These are phyloP conservation scores for Aphanomyces invadans DNA, from an alignment of 352 stramenopile species.

Conservation along the genomic window DNA sequence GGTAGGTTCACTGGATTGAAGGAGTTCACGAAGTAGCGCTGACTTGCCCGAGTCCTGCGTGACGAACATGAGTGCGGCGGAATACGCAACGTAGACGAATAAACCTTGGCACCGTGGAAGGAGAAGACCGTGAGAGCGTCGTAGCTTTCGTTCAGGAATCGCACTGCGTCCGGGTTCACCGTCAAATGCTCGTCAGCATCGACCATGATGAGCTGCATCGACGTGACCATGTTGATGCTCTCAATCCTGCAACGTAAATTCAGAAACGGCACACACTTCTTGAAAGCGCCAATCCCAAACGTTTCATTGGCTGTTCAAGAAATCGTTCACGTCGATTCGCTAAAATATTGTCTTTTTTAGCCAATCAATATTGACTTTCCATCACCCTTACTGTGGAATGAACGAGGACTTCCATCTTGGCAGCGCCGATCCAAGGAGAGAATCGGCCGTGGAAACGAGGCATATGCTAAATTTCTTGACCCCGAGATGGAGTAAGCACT, in stretches of 20 bases:
- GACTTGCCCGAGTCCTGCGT: slow-evolving; percentile 9
- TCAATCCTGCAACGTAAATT: background rate
- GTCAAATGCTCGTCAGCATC: slow-evolving; percentile 4
- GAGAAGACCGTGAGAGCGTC: slow-evolving; percentile 19
- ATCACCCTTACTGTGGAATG: too few species aligned
- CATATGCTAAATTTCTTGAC: too few species aligned
- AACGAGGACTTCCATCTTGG: too few species aligned
- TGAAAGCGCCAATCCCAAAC: background rate
- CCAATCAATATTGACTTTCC: background rate
- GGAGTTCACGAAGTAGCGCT: slow-evolving; percentile 14
- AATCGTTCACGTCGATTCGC: background rate
- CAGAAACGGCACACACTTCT: background rate
- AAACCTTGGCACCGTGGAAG: slow-evolving; percentile 16
- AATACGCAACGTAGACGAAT: too few species aligned
- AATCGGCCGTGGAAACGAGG: too few species aligned
- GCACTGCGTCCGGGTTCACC: slow-evolving; percentile 10
- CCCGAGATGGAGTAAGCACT: too few species aligned
- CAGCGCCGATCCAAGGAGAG: too few species aligned
- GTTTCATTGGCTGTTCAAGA: background rate
- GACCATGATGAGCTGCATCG: background rate
- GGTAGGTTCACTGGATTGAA: background rate
- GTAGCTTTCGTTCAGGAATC: slow-evolving; percentile 17
- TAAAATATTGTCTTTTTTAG: background rate
- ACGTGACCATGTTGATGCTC: background rate
- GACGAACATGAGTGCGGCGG: background rate